Evolutionary conservation across 192 early-diverging fungal genomes (phyloP), one percentile per base, ranked within the genome.

Genomic region (Coemansia sp.): DNA sequence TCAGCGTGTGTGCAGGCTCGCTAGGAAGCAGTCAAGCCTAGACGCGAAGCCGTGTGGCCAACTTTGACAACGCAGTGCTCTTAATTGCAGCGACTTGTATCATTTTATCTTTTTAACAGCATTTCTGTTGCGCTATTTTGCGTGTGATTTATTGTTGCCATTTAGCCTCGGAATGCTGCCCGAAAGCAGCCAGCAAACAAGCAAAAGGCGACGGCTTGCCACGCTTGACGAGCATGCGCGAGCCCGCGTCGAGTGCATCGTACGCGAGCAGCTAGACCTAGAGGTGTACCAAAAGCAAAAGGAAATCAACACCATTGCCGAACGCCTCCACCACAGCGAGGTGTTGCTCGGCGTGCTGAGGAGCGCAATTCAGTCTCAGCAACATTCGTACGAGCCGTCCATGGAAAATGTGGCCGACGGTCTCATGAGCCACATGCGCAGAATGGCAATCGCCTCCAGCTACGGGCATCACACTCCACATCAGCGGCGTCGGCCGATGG

Each of bases 191-290:
- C 15, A 47, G 27, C 26, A 15, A 33, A 15, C 23, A 7, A 15
- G 22, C 45, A 32, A 56, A 40, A 42, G 53, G 0, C 58, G 42
- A 22, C 58, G 58, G 22, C 53, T 61, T 8, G 35, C 45, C 22
- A 18, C 51, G 18, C 30, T 39, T 6, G 42, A 45, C 50, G 58
- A 56, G 18, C 48, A 61, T 32, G 47, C 47, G 8, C 80, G 79
- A 30, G 41, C 65, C n/a, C 66, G 66, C 36, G 59, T 85, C 13
- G 53, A 63, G 27, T 70, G 77, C 39, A 80, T 87, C 30, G 71
- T 90, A 32, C 79, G 81, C 39, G 84, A 83, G 56, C 86, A 91
- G 65, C 81, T 91, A 51, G 88, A 91, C 68, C 68, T 89, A 9
- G 90, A 91, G 62, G 77, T 91, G 42, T 83, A 81, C 40, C 39